These are phyloP conservation scores for Angophora floribunda DNA, from an alignment of 345 rosid species.

Conservation along the genomic window DNA sequence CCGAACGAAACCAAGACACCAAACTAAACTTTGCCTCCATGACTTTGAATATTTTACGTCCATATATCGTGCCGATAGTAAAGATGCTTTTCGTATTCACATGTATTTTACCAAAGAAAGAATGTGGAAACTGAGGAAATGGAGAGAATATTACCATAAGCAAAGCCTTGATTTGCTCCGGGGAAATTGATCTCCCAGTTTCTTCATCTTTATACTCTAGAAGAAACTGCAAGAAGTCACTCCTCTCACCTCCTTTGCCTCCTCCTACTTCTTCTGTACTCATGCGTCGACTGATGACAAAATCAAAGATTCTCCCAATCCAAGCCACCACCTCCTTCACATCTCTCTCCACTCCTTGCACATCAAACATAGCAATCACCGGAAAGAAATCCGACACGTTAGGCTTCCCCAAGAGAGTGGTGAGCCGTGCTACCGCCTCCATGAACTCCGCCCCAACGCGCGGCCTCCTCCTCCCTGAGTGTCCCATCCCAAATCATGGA, in stretches of 20 bases:
- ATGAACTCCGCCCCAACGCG: neutral
- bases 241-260: neutral
- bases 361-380: conserved; percentile 1
- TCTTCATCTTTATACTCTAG: conserved; percentile 19
- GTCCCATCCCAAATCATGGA: neutral
- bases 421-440: neutral
- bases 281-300: neutral
- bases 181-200: neutral
- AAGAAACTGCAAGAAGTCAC: conserved; percentile 4
- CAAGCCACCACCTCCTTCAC: neutral
- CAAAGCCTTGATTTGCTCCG: neutral
- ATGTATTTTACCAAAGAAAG: neutral
- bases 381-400: conserved; percentile 14
- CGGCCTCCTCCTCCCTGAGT: neutral
- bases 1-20: too few species aligned
- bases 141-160: neutral
- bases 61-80: too few species aligned
- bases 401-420: neutral
- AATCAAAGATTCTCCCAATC: neutral
- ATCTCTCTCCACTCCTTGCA: conserved; percentile 11
- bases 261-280: neutral
- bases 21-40: too few species aligned
- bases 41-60: too few species aligned
- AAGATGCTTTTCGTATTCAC: neutral
- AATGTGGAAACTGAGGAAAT: neutral